phyloP scores from a whole-genome alignment of 805 yeast species.

The Lipomyces anomalus region DNA sequence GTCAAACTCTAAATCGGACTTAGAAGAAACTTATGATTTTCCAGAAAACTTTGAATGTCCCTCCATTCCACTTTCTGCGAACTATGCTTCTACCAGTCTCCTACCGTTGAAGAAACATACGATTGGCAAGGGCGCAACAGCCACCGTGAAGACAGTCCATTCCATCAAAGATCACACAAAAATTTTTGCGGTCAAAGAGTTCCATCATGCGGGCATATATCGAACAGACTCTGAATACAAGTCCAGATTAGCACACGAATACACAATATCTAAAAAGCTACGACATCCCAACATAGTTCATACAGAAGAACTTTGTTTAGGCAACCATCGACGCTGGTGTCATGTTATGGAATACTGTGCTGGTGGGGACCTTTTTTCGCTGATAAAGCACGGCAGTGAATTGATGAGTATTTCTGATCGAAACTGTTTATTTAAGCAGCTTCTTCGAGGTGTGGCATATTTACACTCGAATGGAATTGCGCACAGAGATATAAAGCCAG shows the following conservation, averaged over 20 bases:
- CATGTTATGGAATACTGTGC: conserved; percentile 68
- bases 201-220: conserved; percentile 58
- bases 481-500: conserved; percentile 87
- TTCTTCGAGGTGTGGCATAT: conserved; percentile 75
- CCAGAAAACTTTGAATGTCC: conserved; percentile 18
- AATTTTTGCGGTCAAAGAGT: conserved; percentile 82
- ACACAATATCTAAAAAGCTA: conserved; percentile 71
- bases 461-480: conserved; percentile 89
- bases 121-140: conserved; percentile 35
- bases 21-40: neutral
- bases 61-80: conserved; percentile 17
- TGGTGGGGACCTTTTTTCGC: conserved; percentile 75
- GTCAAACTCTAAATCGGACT: conserved; percentile 1
- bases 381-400: conserved; percentile 72
- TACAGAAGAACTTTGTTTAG: conserved; percentile 54
- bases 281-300: conserved; percentile 72
- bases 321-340: conserved; percentile 30
- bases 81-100: conserved; percentile 14
- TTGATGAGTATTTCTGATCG: conserved; percentile 80
- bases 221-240: conserved; percentile 50
- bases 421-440: conserved; percentile 83
- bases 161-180: conserved; percentile 21
- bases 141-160: conserved; percentile 29
- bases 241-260: conserved; percentile 71
- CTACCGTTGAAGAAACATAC: conserved; percentile 11